phyloP scores from a whole-genome alignment of 345 rosid species.

The Streptanthus diversifolius region DNA sequence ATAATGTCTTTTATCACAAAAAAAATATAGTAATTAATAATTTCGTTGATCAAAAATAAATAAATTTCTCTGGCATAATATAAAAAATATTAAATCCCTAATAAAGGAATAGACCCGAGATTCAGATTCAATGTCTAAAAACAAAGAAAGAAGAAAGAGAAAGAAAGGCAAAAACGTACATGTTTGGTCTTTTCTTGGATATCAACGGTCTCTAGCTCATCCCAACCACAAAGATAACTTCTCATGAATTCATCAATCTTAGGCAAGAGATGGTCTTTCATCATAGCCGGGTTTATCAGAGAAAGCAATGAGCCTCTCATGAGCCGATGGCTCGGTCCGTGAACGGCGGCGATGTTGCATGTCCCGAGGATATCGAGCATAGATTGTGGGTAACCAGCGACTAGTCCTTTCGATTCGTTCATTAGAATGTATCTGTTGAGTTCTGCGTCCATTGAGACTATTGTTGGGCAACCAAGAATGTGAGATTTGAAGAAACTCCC shows the following conservation, averaged over 20 bases:
- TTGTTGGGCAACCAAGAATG: conserved; percentile 84
- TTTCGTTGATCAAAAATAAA: background rate
- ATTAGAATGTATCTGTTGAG: conserved; percentile 73
- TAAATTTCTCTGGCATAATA: conserved; percentile 1
- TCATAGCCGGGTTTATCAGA: conserved; percentile 69
- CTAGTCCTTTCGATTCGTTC: conserved; percentile 89
- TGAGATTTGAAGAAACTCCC: conserved; percentile 93
- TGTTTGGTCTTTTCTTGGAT: conserved; percentile 83
- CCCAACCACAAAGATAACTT: conserved; percentile 72
- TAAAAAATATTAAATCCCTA: conserved; percentile 6
- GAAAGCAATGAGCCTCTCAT: conserved; percentile 87
- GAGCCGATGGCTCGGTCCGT: conserved; percentile 73
- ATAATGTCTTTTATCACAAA: background rate
- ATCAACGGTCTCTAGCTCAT: conserved; percentile 46
- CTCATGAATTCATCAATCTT: conserved; percentile 85
- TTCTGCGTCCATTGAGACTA: conserved; percentile 96
- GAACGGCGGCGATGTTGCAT: conserved; percentile 93
- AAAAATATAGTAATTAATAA: background rate
- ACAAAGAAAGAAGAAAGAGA: conserved; percentile 10
- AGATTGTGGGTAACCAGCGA: conserved; percentile 94
- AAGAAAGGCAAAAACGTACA: conserved; percentile 38
- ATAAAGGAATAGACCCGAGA: conserved; percentile 22
- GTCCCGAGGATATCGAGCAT: conserved; percentile 92
- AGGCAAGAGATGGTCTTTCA: conserved; percentile 72
- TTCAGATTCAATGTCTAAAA: conserved; percentile 30